A percentile compares a stretch with the other conserved stretches of the same genome.
Conservation (phyloP, 2,329 filamentous ascomycete species). For the Colletotrichum camelliae region DNA sequence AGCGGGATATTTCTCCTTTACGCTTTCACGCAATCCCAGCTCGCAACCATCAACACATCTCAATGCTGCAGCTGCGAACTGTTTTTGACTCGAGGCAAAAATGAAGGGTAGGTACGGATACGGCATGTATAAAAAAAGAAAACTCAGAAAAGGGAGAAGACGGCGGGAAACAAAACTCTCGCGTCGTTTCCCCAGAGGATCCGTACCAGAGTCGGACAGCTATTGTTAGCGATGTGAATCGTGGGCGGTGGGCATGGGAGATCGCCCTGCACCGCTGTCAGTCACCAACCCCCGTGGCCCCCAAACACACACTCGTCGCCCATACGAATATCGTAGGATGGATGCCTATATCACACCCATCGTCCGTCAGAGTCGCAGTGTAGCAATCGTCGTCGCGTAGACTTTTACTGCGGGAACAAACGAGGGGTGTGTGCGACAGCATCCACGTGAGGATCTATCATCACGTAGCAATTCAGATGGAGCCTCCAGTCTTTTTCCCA, state of each 20-base stretch:
- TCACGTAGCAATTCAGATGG: not conserved
- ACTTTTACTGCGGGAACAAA: not conserved
- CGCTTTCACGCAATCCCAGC: constrained; percentile 4
- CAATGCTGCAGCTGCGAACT: not conserved
- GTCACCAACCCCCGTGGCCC: not conserved
- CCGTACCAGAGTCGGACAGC: not conserved
- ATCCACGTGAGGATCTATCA: constrained; percentile 10
- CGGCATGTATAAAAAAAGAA: not conserved
- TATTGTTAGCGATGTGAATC: not conserved
- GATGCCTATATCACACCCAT: not conserved
- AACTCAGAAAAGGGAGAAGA: not conserved
- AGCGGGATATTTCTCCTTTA: not conserved
- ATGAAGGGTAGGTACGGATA: not conserved
- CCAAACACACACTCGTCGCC: not conserved
- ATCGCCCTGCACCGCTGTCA: not conserved
- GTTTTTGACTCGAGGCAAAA: not conserved
- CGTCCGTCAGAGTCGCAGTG: not conserved
- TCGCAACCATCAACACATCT: not conserved
- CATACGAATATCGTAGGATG: not conserved
- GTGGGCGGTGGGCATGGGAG: not conserved
- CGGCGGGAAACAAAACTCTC: not conserved
- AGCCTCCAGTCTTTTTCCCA: not conserved
- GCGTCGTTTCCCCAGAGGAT: not conserved
- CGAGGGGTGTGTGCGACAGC: not conserved
- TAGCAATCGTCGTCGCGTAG: not conserved